phyloP scores from a whole-genome alignment of 495 filamentous ascomycete species.

The Choiromyces venosus region DNA sequence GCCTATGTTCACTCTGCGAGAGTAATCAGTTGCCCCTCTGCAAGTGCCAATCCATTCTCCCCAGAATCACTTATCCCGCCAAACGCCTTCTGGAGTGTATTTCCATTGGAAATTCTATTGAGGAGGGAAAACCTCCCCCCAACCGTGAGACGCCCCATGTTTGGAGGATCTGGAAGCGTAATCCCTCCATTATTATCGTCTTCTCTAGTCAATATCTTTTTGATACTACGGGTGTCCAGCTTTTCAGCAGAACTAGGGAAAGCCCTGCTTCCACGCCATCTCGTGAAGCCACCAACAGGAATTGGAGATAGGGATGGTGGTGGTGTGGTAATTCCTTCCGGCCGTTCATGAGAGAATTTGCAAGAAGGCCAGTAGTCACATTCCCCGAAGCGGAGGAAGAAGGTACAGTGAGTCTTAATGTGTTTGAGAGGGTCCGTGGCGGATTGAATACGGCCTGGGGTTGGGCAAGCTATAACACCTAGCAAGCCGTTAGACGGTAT shows the following conservation, averaged over 20 bases:
- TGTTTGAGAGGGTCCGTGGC: conserved; percentile 21
- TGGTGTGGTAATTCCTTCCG: conserved; percentile 10
- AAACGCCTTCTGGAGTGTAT: neutral
- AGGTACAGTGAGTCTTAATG: conserved; percentile 38
- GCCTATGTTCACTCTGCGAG: conserved; percentile 14
- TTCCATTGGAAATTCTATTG: neutral
- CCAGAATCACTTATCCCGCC: neutral
- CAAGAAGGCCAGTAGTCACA: conserved; percentile 38
- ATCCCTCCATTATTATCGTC: neutral
- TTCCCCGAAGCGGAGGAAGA: conserved; percentile 37
- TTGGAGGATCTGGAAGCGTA: neutral
- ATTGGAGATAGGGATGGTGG: neutral
- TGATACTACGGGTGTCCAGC: neutral
- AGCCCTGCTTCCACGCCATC: conserved; percentile 10
- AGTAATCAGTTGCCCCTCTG: conserved; percentile 20
- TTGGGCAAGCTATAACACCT: conserved; percentile 22
- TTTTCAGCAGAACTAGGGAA: conserved; percentile 1
- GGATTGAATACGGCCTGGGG: conserved; percentile 26
- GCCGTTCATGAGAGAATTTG: conserved; percentile 36
- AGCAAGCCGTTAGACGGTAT: neutral
- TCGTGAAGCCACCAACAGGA: neutral
- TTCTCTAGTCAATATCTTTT: neutral
- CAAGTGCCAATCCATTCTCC: neutral
- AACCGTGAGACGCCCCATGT: neutral
- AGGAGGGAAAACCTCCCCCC: neutral